Evolutionary conservation across 2,329 filamentous ascomycete genomes (phyloP).

Genomic region (Fusarium tricinctum): DNA sequence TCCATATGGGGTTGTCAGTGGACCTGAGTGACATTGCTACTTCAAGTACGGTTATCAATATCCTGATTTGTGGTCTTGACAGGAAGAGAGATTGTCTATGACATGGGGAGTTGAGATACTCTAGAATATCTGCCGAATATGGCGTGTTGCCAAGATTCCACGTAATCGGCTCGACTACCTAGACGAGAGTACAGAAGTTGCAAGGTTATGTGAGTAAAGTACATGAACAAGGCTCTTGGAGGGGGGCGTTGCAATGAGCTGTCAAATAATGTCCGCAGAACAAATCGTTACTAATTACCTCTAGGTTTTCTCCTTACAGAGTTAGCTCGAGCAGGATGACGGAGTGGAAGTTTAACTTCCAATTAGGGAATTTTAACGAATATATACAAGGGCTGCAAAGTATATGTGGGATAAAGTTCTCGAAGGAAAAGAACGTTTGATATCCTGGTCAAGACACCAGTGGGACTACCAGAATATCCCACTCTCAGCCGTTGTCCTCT

Average conservation of each 20-base stretch:
- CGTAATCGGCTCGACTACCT: no score
- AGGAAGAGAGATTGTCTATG: background rate
- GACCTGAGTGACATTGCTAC: background rate
- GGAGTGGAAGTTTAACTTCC: slow-evolving; percentile 1
- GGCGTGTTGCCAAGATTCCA: background rate
- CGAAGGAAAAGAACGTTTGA: slow-evolving; percentile 37
- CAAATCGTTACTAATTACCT: background rate
- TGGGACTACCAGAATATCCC: slow-evolving; percentile 27
- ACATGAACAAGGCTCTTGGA: background rate
- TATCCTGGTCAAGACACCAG: slow-evolving; percentile 21
- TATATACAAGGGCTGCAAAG: slow-evolving; percentile 17
- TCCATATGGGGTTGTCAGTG: background rate
- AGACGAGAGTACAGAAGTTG: no score
- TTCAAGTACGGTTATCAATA: background rate
- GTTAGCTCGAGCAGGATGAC: background rate
- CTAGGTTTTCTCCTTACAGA: background rate
- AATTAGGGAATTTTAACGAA: slow-evolving; percentile 5
- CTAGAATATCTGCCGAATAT: background rate
- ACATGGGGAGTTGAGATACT: background rate
- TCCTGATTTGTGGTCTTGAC: background rate
- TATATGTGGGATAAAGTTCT: slow-evolving; percentile 32
- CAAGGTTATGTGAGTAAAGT: background rate
- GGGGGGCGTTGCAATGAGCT: background rate
- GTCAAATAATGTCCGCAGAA: background rate
- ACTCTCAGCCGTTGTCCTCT: background rate